These are phyloP conservation scores for Cardiospermum halicacabum DNA, from an alignment of 345 rosid genomes.

Conservation along the genomic window DNA sequence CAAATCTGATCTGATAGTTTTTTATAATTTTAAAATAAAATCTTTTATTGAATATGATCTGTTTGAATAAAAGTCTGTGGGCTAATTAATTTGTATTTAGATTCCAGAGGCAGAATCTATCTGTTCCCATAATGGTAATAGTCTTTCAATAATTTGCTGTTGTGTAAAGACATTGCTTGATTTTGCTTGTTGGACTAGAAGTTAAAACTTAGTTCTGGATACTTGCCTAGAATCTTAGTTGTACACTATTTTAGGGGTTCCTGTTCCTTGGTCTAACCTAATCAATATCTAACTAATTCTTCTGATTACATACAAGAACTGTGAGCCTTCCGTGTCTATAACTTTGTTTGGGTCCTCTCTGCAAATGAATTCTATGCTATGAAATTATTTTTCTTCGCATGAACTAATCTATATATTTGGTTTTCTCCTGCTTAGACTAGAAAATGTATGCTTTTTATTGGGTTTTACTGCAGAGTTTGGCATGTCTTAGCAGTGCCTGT, in stretches of 20 bases:
- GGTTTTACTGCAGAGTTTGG: not conserved
- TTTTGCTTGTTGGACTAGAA: not conserved
- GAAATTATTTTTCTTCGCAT: no score
- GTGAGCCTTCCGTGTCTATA: no score
- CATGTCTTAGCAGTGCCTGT: not conserved
- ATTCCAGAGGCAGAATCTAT: not conserved
- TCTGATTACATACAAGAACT: not conserved
- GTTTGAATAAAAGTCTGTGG: no score
- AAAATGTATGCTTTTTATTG: not conserved
- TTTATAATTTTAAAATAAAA: no score
- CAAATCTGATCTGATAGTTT: no score
- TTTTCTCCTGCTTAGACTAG: no score
- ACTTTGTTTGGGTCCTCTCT: no score
- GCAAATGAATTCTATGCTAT: no score
- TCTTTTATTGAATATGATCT: no score
- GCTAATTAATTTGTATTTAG: conserved; percentile 15
- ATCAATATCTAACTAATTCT: not conserved
- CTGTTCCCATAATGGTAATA: conserved; percentile 1
- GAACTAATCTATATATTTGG: no score
- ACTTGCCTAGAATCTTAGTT: not conserved
- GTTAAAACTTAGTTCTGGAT: not conserved
- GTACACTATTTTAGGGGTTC: not conserved
- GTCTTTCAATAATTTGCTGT: not conserved
- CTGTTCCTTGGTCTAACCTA: not conserved
- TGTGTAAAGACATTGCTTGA: not conserved